phyloP scores from a whole-genome alignment of 192 early-diverging fungal species.

The Coemansia sp. region DNA sequence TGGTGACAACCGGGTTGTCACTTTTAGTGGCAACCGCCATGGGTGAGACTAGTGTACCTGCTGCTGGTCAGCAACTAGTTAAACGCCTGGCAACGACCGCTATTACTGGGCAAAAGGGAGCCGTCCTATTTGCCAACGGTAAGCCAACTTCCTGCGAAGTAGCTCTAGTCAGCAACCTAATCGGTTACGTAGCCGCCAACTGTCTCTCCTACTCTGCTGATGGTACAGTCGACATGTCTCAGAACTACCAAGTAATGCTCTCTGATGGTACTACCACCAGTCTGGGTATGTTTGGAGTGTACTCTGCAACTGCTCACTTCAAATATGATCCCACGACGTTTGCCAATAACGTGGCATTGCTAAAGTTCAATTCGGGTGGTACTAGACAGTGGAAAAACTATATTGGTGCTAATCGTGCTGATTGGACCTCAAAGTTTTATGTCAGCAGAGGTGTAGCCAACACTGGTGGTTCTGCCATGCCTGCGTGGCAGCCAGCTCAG shows the following conservation, averaged over 20 bases:
- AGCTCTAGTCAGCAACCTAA: conserved; percentile 43
- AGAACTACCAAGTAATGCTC: conserved; percentile 34
- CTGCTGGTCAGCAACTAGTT: conserved; percentile 45
- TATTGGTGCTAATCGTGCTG: conserved; percentile 40
- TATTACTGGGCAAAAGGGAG: conserved; percentile 25
- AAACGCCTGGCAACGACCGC: conserved; percentile 32
- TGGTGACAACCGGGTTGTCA: conserved; percentile 4
- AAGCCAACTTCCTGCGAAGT: conserved; percentile 41
- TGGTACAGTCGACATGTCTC: background rate
- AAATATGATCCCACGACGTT: conserved; percentile 33
- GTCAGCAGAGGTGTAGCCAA: conserved; percentile 10
- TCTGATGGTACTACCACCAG: conserved; percentile 22
- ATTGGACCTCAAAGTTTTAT: conserved; percentile 39
- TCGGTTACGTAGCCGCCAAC: conserved; percentile 42
- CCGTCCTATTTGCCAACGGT: conserved; percentile 32
- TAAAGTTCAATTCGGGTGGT: conserved; percentile 22
- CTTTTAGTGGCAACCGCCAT: conserved; percentile 4
- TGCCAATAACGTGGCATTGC: conserved; percentile 46
- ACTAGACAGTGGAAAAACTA: conserved; percentile 36
- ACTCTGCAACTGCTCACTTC: conserved; percentile 21
- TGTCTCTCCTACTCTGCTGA: conserved; percentile 24
- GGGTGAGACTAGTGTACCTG: background rate
- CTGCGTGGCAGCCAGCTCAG: background rate
- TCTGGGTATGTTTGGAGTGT: conserved; percentile 24
- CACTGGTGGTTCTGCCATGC: background rate